Percentiles rank a stretch among this genome's conserved stretches.
Conservation (phyloP, 108 stramenopile species). For the Nannochloropsis gaditana region DNA sequence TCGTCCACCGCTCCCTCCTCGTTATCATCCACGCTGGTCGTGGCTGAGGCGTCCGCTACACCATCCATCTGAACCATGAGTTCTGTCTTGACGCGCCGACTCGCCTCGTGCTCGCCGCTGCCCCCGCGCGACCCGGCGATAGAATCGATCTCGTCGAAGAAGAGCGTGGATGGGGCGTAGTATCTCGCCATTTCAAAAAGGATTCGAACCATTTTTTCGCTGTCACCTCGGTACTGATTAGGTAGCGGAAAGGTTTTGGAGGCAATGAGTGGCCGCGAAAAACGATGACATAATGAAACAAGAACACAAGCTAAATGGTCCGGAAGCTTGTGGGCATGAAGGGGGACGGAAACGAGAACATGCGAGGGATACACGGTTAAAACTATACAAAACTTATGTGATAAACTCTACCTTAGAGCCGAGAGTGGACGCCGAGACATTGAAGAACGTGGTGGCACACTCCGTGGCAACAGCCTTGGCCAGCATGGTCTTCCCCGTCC, state of each 20-base stretch:
- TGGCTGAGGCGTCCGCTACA: slow-evolving; percentile 45
- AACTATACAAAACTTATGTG: neutral
- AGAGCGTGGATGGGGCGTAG: slow-evolving; percentile 58
- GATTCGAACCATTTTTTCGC: slow-evolving; percentile 63
- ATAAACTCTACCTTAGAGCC: slow-evolving; percentile 37
- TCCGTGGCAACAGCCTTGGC: slow-evolving; percentile 98
- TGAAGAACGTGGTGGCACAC: slow-evolving; percentile 74
- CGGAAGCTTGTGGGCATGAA: neutral
- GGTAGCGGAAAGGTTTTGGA: neutral
- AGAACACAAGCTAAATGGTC: neutral
- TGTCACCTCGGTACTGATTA: slow-evolving; percentile 57
- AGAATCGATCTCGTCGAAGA: slow-evolving; percentile 60
- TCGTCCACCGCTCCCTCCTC: slow-evolving; percentile 32
- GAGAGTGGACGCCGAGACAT: slow-evolving; percentile 61
- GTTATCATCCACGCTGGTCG: slow-evolving; percentile 29
- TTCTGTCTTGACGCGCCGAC: slow-evolving; percentile 87
- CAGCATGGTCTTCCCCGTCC: slow-evolving; percentile 95
- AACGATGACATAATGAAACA: neutral
- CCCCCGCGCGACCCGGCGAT: slow-evolving; percentile 53
- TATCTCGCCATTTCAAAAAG: slow-evolving; percentile 58
- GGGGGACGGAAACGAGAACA: neutral
- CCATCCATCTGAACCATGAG: slow-evolving; percentile 94
- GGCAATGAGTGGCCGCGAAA: neutral
- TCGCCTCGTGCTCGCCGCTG: slow-evolving; percentile 75
- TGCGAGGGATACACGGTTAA: neutral